Evolutionary conservation across 768 basidiomycete species (phyloP).

Genomic region (Hericium rajendrae): DNA sequence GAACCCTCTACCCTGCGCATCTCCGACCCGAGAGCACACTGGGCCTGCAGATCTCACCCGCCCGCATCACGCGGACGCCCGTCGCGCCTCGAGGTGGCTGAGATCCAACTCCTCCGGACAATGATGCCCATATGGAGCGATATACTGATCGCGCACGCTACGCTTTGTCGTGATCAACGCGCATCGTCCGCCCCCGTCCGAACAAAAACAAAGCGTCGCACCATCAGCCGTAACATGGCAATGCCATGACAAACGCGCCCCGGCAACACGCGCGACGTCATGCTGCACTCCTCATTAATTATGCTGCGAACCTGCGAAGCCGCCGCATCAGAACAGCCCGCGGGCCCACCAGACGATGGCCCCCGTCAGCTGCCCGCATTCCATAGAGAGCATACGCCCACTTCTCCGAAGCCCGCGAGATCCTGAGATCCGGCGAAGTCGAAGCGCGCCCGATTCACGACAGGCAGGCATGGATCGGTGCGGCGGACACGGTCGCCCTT

Average conservation of each 20-base stretch:
- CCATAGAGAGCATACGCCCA: not conserved
- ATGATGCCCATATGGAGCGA: not conserved
- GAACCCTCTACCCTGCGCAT: not conserved
- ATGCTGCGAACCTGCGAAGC: too few relatives aligned
- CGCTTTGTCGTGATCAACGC: too few relatives aligned
- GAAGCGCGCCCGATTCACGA: not conserved
- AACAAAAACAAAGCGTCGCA: too few relatives aligned
- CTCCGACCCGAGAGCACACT: not conserved
- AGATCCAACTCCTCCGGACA: not conserved
- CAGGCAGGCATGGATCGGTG: not conserved
- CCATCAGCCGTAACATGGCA: too few relatives aligned
- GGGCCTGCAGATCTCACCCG: not conserved
- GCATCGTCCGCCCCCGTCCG: too few relatives aligned
- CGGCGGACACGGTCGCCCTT: not conserved
- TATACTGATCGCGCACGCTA: not conserved
- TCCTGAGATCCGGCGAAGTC: not conserved
- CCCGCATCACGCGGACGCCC: not conserved
- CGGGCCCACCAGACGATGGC: not conserved
- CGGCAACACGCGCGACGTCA: too few relatives aligned
- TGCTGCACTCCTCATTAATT: too few relatives aligned
- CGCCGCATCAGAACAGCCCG: not conserved
- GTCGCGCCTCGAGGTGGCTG: conserved; percentile 2
- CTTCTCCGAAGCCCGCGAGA: not conserved
- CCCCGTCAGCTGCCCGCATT: not conserved
- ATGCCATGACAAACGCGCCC: too few relatives aligned